Percentiles rank a stretch among this genome's conserved stretches.
Evolutionary conservation across 345 rosid genomes (phyloP).

Genomic region (Pugionium dolabratum): DNA sequence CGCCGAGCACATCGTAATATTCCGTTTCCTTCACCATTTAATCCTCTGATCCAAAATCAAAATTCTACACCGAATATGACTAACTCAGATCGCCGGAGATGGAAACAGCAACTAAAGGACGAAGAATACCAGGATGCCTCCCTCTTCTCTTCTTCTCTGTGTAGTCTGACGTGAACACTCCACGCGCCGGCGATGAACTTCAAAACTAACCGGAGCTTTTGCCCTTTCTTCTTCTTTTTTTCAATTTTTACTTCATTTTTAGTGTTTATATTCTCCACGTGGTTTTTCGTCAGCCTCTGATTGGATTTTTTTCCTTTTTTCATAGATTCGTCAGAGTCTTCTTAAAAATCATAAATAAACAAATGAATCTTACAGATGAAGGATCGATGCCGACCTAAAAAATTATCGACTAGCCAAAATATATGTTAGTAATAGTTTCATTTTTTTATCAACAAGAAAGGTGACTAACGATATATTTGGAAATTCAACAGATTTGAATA

Average conservation of each 20-base stretch:
- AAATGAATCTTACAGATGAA: no score
- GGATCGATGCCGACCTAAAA: constrained; percentile 16
- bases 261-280: constrained; percentile 34
- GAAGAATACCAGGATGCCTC: no score
- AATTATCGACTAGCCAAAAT: no score
- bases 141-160: constrained; percentile 1
- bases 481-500: neutral
- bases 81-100: constrained; percentile 22
- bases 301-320: neutral
- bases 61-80: constrained; percentile 8
- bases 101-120: neutral
- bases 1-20: constrained; percentile 91
- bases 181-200: constrained; percentile 29
- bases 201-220: constrained; percentile 11
- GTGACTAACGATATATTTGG: neutral
- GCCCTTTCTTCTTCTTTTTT: neutral
- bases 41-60: no score
- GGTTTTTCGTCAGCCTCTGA: constrained; percentile 38
- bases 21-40: constrained; percentile 95
- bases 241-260: neutral
- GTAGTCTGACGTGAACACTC: constrained; percentile 6
- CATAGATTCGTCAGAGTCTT: constrained; percentile 6
- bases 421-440: no score
- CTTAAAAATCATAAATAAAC: neutral
- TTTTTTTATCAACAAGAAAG: no score